These are phyloP conservation scores for Zelopaecilomyces penicillatus DNA, from an alignment of 2,329 filamentous ascomycete genomes.

Conservation along the genomic window DNA sequence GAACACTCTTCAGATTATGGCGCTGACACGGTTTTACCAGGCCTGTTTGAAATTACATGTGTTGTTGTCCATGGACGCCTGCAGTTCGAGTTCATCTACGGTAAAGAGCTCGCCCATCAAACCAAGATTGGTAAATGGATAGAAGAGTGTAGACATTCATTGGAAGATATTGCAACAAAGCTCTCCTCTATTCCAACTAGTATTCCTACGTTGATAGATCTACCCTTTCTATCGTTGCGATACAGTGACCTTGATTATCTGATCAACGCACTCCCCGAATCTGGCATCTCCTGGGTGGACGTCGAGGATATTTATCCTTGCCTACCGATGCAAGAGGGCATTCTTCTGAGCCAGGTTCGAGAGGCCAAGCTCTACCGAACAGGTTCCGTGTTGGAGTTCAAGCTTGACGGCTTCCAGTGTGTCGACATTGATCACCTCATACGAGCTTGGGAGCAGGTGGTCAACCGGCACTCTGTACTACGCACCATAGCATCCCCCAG, in stretches of 20 bases:
- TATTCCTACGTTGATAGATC: not conserved
- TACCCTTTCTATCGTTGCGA: not conserved
- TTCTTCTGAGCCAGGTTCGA: not conserved
- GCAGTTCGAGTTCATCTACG: not conserved
- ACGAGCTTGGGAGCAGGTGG: not conserved
- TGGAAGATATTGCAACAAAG: not conserved
- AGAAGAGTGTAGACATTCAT: not conserved
- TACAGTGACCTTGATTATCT: not conserved
- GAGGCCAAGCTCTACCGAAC: not conserved
- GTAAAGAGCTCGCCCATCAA: not conserved
- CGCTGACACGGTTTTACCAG: not conserved
- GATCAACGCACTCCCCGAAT: not conserved
- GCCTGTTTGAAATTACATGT: not conserved
- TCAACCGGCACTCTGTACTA: not conserved
- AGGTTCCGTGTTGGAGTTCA: not conserved
- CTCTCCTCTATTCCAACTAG: not conserved
- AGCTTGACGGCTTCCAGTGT: not conserved
- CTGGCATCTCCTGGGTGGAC: not conserved
- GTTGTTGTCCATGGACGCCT: not conserved
- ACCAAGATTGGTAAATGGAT: not conserved
- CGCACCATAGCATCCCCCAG: not conserved
- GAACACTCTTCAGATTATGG: not conserved
- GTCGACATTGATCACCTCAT: not conserved
- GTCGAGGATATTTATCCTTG: constrained; percentile 2
- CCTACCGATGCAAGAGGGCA: constrained; percentile 3